phyloP scores from a whole-genome alignment of 2,329 filamentous ascomycete species.

The Colletotrichum zoysiae region DNA sequence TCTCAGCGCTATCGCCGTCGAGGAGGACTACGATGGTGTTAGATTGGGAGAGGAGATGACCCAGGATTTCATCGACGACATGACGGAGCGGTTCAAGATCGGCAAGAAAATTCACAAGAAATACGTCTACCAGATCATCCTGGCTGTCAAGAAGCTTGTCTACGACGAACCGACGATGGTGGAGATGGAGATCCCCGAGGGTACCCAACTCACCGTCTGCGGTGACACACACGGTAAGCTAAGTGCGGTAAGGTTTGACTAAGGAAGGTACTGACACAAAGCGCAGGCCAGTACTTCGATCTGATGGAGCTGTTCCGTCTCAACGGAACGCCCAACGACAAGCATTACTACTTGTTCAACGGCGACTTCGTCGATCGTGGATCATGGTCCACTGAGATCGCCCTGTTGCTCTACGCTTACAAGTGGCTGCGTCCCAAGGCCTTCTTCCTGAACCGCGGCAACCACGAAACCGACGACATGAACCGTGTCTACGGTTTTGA shows the following conservation, averaged over 20 bases:
- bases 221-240: conserved; percentile 91
- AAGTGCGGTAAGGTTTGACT: background rate
- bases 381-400: conserved; percentile 98
- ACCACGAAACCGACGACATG: conserved; percentile 99
- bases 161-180: conserved; percentile 98
- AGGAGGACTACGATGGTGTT: conserved; percentile 87
- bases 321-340: conserved; percentile 86
- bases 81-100: conserved; percentile 94
- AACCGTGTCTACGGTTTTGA: conserved; percentile 99
- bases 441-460: conserved; percentile 97
- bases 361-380: conserved; percentile 98
- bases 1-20: conserved; percentile 85
- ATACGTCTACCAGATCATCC: conserved; percentile 96
- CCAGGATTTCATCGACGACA: conserved; percentile 95
- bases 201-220: conserved; percentile 88
- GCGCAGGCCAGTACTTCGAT: conserved; percentile 94
- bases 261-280: conserved; percentile 43
- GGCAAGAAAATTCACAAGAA: conserved; percentile 96
- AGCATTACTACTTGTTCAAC: conserved; percentile 96
- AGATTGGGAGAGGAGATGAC: conserved; percentile 87
- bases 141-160: conserved; percentile 89
- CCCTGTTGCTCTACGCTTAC: conserved; percentile 92
- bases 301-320: conserved; percentile 95
- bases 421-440: conserved; percentile 91
- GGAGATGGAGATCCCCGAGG: conserved; percentile 84